Conservation (phyloP, 768 basidiomycete species). For the Kwoniella sp. region DNA sequence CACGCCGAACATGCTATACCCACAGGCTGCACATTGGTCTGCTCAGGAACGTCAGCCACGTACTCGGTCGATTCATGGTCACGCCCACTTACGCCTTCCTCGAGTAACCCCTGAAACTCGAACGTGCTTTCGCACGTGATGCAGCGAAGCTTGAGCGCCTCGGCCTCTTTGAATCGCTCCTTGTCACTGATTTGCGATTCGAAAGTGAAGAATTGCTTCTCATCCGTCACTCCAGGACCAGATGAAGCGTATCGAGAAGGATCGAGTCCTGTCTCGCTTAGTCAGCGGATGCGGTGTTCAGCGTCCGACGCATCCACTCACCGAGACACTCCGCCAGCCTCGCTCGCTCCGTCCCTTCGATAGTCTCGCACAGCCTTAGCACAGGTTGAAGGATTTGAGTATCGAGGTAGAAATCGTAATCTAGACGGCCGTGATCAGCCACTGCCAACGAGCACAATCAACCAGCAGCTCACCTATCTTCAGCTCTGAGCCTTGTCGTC, state of each 20-base stretch:
- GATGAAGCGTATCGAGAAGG: slow-evolving; percentile 43
- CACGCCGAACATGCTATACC: slow-evolving; percentile 74
- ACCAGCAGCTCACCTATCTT: slow-evolving; percentile 61
- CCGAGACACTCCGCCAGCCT: slow-evolving; percentile 93
- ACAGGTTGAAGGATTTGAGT: slow-evolving; percentile 91
- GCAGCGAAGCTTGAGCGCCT: slow-evolving; percentile 71
- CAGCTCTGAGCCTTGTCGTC: slow-evolving; percentile 62
- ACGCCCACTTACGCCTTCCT: slow-evolving; percentile 44
- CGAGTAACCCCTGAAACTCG: slow-evolving; percentile 47
- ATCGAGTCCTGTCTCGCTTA: slow-evolving; percentile 41
- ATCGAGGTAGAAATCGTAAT: slow-evolving; percentile 85
- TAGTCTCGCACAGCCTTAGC: slow-evolving; percentile 90
- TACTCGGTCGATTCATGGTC: neutral
- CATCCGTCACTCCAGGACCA: slow-evolving; percentile 52
- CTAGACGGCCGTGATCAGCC: slow-evolving; percentile 51
- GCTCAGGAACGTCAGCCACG: slow-evolving; percentile 1
- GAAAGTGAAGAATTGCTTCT: slow-evolving; percentile 68
- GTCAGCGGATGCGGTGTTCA: neutral
- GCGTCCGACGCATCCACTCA: too few species aligned
- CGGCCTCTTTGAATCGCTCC: slow-evolving; percentile 75
- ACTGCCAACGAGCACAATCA: neutral
- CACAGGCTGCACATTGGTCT: slow-evolving; percentile 64
- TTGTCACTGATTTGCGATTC: slow-evolving; percentile 85
- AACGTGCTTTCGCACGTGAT: slow-evolving; percentile 61
- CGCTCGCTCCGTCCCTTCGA: slow-evolving; percentile 88